Evolutionary conservation across 192 early-diverging fungal genomes (phyloP), one percentile per base, ranked within the genome.

Genomic region (Physocladia obscura): DNA sequence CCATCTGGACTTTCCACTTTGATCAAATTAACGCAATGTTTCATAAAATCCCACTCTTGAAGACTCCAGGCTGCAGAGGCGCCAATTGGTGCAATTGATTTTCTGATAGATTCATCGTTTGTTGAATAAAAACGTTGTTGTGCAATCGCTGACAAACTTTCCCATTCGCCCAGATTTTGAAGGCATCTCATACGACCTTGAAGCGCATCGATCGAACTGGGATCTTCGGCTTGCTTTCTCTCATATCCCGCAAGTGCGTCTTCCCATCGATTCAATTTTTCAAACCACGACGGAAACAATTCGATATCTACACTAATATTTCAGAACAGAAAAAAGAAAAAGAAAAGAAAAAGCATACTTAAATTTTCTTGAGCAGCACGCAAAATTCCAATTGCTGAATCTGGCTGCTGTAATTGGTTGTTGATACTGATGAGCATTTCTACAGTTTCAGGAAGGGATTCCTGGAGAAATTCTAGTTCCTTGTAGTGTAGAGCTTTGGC

Each of bases 401-500:
- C 97, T 11, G 94, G 92, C 70, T 94, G 91, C 70, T 99, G 94
- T 2, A 99, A 82, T 47, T 93, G 86, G 76, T 94, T 93, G 78
- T 98, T 98, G 65, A 97, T 94, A 49, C 87, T 88, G 59, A 99
- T 97, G 3, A 99, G 81, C 65, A 88, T 86, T 68, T 95, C 94
- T 29, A 97, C 93, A 0, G 92, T 93, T 24, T 90, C 89, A 29
- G 91, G 87, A 3, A 91, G 82, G 30, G 92, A 88, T 34, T 94
- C 91, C 4, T 88, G 79, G 22, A 90, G 80, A 76, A 96, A 98
- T 81, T 97, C 94, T 3, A 93, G 82, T 76, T 99, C 97, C 67
- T 94, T 94, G 81, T 98, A 99, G 71, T 98, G 97, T 50, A 99
- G 81, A n/a, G 96, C 97, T 79, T 98, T 98, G 34, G 97, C 95